Evolutionary conservation across 495 filamentous ascomycete genomes (phyloP).

Genomic region (Penicillium turbatum): DNA sequence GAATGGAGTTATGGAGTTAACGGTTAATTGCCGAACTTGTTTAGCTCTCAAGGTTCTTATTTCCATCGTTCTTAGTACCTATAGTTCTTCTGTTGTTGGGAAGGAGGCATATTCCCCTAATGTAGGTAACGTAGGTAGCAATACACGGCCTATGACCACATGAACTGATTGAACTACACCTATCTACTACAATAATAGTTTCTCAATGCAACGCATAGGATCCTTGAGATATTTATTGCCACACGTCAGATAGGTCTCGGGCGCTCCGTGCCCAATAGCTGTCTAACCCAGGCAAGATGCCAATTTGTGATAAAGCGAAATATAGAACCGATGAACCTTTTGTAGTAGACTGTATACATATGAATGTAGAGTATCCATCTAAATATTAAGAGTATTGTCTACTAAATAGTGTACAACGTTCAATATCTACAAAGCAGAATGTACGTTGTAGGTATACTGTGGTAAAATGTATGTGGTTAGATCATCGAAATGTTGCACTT

Average conservation of each 20-base stretch:
- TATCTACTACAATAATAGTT: neutral
- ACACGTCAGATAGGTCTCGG: neutral
- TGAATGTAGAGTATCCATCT: too few species aligned
- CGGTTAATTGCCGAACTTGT: neutral
- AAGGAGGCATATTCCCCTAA: too few species aligned
- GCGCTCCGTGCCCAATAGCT: slow-evolving; percentile 10
- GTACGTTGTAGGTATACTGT: neutral
- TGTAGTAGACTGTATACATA: neutral
- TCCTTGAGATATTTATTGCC: slow-evolving; percentile 1
- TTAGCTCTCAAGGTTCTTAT: too few species aligned
- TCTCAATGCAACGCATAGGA: neutral
- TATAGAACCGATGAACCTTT: neutral
- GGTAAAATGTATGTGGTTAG: slow-evolving; percentile 13
- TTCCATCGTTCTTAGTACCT: too few species aligned
- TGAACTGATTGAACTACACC: neutral
- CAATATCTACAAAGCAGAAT: too few species aligned
- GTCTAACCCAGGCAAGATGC: neutral
- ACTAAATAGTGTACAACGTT: neutral
- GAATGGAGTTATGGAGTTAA: neutral
- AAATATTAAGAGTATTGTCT: too few species aligned
- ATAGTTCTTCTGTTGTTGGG: too few species aligned
- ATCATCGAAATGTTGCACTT: slow-evolving; percentile 34
- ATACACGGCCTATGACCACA: too few species aligned
- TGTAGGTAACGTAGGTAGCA: too few species aligned
- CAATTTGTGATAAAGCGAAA: neutral